Conservation (phyloP, 208 protist genomes). For the Acanthamoeba castellanii region DNA sequence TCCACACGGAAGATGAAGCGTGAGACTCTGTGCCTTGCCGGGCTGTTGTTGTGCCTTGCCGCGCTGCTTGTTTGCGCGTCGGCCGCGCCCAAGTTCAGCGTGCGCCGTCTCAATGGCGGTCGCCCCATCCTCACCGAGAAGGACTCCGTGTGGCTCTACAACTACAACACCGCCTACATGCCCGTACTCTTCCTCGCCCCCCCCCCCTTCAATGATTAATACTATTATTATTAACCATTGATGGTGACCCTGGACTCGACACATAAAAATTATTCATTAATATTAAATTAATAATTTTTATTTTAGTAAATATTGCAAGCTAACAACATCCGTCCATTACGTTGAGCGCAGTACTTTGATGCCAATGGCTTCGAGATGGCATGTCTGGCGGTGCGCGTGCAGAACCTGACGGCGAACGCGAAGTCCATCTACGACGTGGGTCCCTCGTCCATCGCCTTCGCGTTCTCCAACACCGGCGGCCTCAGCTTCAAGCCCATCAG, state of each 20-base stretch:
- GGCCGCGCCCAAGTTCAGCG: not conserved
- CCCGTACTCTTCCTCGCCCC: not conserved
- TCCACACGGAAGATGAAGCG: too few species aligned
- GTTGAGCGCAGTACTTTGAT: not conserved
- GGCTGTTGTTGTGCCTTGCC: not conserved
- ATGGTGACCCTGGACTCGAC: too few species aligned
- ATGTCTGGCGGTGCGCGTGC: not conserved
- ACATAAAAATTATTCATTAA: too few species aligned
- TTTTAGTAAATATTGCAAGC: too few species aligned
- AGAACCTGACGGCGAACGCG: constrained; percentile 18
- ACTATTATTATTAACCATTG: not conserved
- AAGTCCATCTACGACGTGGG: constrained; percentile 40
- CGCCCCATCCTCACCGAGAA: not conserved
- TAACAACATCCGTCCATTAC: too few species aligned
- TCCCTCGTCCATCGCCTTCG: constrained; percentile 24
- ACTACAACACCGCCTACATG: constrained; percentile 43
- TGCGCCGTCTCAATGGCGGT: not conserved
- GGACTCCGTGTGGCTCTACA: constrained; percentile 44
- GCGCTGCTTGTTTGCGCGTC: not conserved
- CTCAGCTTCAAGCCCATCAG: not conserved
- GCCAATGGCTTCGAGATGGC: not conserved
- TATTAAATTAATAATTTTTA: too few species aligned
- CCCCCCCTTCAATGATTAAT: not conserved
- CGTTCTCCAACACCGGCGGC: not conserved
- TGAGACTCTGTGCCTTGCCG: too few species aligned